phyloP scores from a whole-genome alignment of 2,329 filamentous ascomycete genomes.

The Verticillium dahliae region DNA sequence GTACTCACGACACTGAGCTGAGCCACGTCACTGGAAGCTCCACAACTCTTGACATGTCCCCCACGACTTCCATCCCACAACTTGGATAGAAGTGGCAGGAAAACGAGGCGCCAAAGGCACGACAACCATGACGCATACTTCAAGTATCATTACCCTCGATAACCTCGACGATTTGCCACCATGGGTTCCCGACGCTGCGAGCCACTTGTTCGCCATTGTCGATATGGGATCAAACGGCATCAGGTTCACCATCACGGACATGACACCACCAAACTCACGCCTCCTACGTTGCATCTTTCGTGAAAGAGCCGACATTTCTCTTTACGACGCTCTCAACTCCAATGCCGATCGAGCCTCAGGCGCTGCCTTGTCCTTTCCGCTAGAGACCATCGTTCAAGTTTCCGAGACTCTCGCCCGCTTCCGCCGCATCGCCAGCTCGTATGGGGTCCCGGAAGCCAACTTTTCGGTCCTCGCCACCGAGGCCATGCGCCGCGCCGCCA shows the following conservation, averaged over 20 bases:
- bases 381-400: slow-evolving; percentile 58
- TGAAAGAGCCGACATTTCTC: slow-evolving; percentile 72
- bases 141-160: slow-evolving; percentile 43
- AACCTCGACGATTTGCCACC: slow-evolving; percentile 42
- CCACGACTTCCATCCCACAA: neutral
- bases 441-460: slow-evolving; percentile 57
- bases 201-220: slow-evolving; percentile 49
- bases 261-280: slow-evolving; percentile 64
- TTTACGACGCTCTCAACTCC: slow-evolving; percentile 73
- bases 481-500: slow-evolving; percentile 75
- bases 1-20: neutral
- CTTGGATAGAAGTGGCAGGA: neutral
- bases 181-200: slow-evolving; percentile 39
- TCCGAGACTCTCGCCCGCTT: slow-evolving; percentile 63
- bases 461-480: slow-evolving; percentile 80
- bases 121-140: neutral
- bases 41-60: neutral
- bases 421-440: slow-evolving; percentile 61
- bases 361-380: slow-evolving; percentile 34
- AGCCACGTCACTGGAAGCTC: neutral
- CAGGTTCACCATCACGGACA: slow-evolving; percentile 80
- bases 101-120: neutral
- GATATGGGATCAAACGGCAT: slow-evolving; percentile 80
- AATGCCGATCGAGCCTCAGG: slow-evolving; percentile 13
- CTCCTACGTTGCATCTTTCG: slow-evolving; percentile 73